Conservation (phyloP, 1,284 basidiomycete species). For the Athelia sp. region DNA sequence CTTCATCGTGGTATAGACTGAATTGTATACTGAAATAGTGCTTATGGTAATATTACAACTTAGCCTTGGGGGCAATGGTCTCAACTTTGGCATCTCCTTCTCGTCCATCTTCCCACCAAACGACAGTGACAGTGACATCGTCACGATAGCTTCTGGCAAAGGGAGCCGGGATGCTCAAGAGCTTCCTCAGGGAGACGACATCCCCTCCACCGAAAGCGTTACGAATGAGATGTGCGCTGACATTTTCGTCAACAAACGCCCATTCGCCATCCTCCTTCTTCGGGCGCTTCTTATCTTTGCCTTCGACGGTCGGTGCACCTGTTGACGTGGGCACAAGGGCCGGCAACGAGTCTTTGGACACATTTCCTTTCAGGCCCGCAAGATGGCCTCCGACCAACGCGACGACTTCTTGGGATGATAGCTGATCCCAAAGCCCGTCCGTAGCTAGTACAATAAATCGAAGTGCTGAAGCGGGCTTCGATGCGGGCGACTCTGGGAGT, state of each 20-base stretch:
- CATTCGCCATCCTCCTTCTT: slow-evolving; percentile 47
- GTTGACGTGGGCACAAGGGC: slow-evolving; percentile 48
- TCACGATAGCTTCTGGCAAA: slow-evolving; percentile 78
- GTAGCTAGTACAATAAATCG: slow-evolving; percentile 87
- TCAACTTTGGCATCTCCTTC: slow-evolving; percentile 28
- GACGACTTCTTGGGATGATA: slow-evolving; percentile 94
- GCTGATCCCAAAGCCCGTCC: slow-evolving; percentile 93
- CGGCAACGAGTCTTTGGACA: slow-evolving; percentile 55
- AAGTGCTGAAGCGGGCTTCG: slow-evolving; percentile 21
- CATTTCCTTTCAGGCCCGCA: slow-evolving; percentile 59
- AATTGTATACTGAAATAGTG: too few relatives aligned
- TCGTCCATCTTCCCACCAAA: slow-evolving; percentile 72
- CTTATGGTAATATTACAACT: slow-evolving; percentile 10
- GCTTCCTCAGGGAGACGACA: slow-evolving; percentile 54
- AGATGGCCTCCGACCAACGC: slow-evolving; percentile 85
- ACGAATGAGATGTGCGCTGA: slow-evolving; percentile 88
- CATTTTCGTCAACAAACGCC: slow-evolving; percentile 84
- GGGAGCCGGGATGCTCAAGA: slow-evolving; percentile 86
- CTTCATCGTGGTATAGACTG: too few relatives aligned
- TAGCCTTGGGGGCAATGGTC: slow-evolving; percentile 20
- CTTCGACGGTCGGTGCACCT: slow-evolving; percentile 57
- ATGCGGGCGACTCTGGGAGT: slow-evolving; percentile 12
- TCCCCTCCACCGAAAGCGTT: slow-evolving; percentile 93
- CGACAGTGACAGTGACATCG: slow-evolving; percentile 87
- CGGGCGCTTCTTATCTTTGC: slow-evolving; percentile 46